A percentile compares a stretch with the other conserved stretches of the same genome.
Evolutionary conservation across 139 green algal genomes (phyloP).

Genomic region (Pleodorina starrii): DNA sequence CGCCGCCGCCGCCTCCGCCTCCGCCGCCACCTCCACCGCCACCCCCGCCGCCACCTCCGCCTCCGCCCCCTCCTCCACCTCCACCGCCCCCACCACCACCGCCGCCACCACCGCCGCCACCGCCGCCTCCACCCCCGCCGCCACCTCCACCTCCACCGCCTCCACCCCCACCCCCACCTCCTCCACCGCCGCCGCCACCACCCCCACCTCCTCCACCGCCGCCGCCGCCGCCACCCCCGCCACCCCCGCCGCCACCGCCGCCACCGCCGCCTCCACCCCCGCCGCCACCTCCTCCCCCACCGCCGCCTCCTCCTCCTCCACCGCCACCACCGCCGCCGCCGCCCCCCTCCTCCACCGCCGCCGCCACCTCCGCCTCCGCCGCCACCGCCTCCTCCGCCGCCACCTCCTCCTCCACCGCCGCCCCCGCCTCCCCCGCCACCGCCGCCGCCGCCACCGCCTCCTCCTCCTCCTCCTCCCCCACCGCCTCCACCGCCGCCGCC

Average conservation of each 20-base stretch:
- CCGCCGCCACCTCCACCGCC: not conserved
- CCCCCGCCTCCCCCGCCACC: no score
- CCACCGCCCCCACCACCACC: not conserved
- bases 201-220: not conserved
- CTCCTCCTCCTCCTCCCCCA: no score
- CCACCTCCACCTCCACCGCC: not conserved
- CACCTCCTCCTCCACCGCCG: not conserved
- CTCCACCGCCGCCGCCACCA: not conserved
- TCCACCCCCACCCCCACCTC: not conserved
- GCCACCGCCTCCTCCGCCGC: no score
- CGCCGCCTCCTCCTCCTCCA: not conserved
- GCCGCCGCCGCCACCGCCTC: no score
- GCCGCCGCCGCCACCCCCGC: not conserved
- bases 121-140: no score
- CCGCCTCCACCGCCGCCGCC: no score
- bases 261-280: not conserved
- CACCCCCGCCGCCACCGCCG: not conserved
- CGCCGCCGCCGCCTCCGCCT: no score
- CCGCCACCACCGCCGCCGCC: not conserved
- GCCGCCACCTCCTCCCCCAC: not conserved
- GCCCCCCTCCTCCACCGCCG: not conserved
- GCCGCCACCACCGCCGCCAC: not conserved
- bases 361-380: not conserved
- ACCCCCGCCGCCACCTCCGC: no score
- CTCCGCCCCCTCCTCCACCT: no score